A percentile compares a stretch with the other conserved stretches of the same genome.
Conservation (phyloP, 2,329 filamentous ascomycete genomes). For the Calonectria pauciramosa region DNA sequence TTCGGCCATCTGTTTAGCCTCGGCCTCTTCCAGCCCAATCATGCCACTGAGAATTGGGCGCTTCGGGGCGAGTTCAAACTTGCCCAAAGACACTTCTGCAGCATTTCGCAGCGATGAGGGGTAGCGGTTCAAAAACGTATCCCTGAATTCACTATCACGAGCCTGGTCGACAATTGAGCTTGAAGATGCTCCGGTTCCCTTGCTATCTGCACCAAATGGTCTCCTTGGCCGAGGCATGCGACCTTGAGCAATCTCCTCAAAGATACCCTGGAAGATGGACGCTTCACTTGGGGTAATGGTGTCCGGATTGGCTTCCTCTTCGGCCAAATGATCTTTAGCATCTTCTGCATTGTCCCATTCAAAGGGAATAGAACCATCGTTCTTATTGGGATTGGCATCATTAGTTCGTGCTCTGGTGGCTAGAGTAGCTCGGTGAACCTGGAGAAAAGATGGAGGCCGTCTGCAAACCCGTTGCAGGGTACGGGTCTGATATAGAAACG, state of each 20-base stretch:
- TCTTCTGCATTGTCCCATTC: constrained; percentile 62
- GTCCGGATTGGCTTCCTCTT: constrained; percentile 32
- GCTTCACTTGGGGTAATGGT: constrained; percentile 68
- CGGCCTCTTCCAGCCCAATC: constrained; percentile 48
- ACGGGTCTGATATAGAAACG: constrained; percentile 81
- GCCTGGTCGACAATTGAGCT: constrained; percentile 52
- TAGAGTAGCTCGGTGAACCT: constrained; percentile 38
- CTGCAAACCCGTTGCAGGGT: constrained; percentile 60
- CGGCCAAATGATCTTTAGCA: constrained; percentile 27
- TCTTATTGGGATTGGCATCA: constrained; percentile 25
- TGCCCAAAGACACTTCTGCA: constrained; percentile 55
- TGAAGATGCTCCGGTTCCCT: neutral
- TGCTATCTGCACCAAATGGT: constrained; percentile 22
- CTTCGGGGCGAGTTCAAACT: constrained; percentile 52
- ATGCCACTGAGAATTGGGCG: constrained; percentile 42
- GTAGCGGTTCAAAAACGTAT: constrained; percentile 54
- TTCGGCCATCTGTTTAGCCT: constrained; percentile 52
- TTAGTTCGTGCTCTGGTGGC: constrained; percentile 26
- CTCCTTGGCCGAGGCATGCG: constrained; percentile 49
- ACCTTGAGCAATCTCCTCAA: constrained; percentile 57
- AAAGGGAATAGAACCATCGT: constrained; percentile 65
- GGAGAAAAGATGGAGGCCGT: constrained; percentile 39
- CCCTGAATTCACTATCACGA: constrained; percentile 49
- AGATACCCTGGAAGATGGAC: constrained; percentile 71
- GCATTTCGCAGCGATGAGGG: constrained; percentile 56